Conservation (phyloP, 257 asterid genomes). For the Rhazya stricta region DNA sequence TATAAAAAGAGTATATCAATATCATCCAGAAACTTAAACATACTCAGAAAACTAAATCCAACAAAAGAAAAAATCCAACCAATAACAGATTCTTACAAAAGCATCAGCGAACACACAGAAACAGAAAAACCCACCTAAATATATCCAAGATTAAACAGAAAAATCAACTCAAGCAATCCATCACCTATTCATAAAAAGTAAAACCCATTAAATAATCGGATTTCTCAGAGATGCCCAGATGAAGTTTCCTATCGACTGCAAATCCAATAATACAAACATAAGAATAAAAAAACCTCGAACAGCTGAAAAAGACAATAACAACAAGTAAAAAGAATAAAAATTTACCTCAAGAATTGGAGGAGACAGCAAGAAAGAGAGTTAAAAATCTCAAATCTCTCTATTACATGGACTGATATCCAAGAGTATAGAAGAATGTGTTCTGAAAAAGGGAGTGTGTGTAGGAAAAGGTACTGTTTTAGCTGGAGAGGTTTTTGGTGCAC, state of each 20-base stretch:
- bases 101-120: background rate
- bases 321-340: background rate
- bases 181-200: slow-evolving; percentile 8
- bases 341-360: slow-evolving; percentile 12
- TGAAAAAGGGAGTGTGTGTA: background rate
- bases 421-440: background rate
- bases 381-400: slow-evolving; percentile 1
- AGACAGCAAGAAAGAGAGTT: slow-evolving; percentile 5
- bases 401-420: background rate
- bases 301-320: background rate
- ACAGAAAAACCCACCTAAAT: background rate
- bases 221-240: slow-evolving; percentile 11
- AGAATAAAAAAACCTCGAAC: background rate
- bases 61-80: background rate
- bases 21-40: background rate
- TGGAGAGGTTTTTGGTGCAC: slow-evolving; percentile 1
- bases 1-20: background rate
- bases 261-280: background rate
- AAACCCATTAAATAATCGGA: slow-evolving; percentile 14
- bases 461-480: background rate
- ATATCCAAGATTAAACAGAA: slow-evolving; percentile 3
- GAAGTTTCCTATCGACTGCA: background rate
- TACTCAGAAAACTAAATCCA: background rate
- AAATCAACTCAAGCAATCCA: slow-evolving; percentile 18
- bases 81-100: background rate